A percentile compares a stretch with the other conserved stretches of the same genome.
Evolutionary conservation across 805 yeast species (phyloP).

Genomic region (Lachancea sp.): DNA sequence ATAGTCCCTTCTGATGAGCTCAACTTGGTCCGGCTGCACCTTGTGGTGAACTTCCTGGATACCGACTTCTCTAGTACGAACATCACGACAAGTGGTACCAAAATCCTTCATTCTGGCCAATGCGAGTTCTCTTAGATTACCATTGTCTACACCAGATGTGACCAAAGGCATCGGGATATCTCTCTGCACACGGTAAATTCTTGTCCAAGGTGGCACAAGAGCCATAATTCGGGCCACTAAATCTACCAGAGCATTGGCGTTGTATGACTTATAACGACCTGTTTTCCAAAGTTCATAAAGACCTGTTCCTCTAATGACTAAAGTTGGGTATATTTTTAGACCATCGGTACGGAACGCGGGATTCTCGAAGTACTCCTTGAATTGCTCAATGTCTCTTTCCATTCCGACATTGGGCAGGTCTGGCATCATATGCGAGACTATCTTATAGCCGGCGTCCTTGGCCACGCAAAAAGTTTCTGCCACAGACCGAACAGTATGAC

Average conservation of each 20-base stretch:
- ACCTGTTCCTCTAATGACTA: conserved; percentile 96
- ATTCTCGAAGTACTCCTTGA: conserved; percentile 91
- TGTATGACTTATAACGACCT: conserved; percentile 88
- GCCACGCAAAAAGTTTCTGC: conserved; percentile 93
- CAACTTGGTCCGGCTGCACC: conserved; percentile 95
- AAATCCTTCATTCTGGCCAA: conserved; percentile 97
- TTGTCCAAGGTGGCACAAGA: conserved; percentile 97
- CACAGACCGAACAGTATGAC: conserved; percentile 94
- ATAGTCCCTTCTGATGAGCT: conserved; percentile 89
- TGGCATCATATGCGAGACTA: conserved; percentile 99
- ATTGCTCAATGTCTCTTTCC: conserved; percentile 96
- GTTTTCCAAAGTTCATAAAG: conserved; percentile 95
- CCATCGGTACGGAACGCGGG: conserved; percentile 98
- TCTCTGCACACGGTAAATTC: conserved; percentile 96
- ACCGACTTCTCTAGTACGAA: conserved; percentile 96
- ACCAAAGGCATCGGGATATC: conserved; percentile 99
- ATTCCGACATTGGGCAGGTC: conserved; percentile 97
- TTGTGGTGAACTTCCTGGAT: conserved; percentile 97
- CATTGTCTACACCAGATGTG: conserved; percentile 96
- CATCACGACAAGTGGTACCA: conserved; percentile 93
- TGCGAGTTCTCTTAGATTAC: conserved; percentile 91
- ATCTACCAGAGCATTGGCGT: conserved; percentile 90
- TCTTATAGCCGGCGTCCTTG: conserved; percentile 97
- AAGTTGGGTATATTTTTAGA: conserved; percentile 87
- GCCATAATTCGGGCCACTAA: conserved; percentile 94